Base-by-base conservation (phyloP, 2,329 filamentous ascomycete species). In the Alternaria burnsii region DNA sequence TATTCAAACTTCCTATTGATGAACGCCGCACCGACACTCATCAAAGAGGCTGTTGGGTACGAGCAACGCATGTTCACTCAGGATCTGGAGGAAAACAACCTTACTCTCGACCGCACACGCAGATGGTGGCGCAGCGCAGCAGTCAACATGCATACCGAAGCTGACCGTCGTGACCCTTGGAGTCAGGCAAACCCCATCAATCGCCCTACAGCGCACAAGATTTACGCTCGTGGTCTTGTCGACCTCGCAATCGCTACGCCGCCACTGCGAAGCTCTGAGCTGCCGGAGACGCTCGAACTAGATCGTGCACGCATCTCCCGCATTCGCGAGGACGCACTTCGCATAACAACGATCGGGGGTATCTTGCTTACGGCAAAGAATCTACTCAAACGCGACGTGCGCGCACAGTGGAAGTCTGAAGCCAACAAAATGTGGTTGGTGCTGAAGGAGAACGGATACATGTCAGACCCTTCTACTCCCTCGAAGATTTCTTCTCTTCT, bases 311-410 rank as follows among this genome's bases (percentile, higher is more conserved):
- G 91, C 16, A 86, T 92, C 42, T 77, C 80, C 3, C 82, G 83
- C 22, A 84, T 88, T 48, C 86, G 88, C 9, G 76, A 80, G 26
- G 82, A 88, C 59, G 83, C 88, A 1, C 79, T 89, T 46, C 86
- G 88, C 44, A 89, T 94, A 68, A 86, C 91, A 22, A 91, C 90
- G 1, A 86, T 90, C 4, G 91, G 90, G 1, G 89, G 91, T 0
- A 89, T 94, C 48, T 81, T 94, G 28, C 81, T 94, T 14, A 92
- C 93, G 52, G 90, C 89, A 77, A 95, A 95, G 81, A 94, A 93
- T 68, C 82, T 94, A 8, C 85, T 95, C 32, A 94, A 93, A 79
- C 88, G 92, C 16, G 91, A 94, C 71, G 90, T 93, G 4, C 88
- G 92, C 44, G 86, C 86, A 12, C 88, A 90, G 20, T 95, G 92